These are phyloP conservation scores for Candida parachauliodes DNA, from an alignment of 805 yeast species.

Conservation along the genomic window DNA sequence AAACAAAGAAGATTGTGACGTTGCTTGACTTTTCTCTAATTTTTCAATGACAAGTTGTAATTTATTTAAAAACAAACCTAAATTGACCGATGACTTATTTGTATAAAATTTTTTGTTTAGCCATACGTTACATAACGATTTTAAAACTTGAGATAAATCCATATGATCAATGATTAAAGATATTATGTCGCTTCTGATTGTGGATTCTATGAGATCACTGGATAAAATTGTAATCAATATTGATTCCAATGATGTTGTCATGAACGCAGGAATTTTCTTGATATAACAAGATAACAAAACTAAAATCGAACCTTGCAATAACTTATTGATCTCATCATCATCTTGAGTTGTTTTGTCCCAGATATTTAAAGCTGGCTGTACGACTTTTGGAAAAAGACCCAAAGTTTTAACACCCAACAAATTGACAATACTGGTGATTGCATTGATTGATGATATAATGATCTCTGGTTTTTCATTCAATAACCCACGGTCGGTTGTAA, in stretches of 20 bases:
- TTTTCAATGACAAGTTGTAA: slow-evolving; percentile 64
- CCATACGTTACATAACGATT: slow-evolving; percentile 66
- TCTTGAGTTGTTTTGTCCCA: slow-evolving; percentile 42
- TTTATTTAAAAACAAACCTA: slow-evolving; percentile 68
- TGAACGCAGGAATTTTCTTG: slow-evolving; percentile 81
- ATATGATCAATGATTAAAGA: slow-evolving; percentile 61
- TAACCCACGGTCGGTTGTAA: slow-evolving; percentile 52
- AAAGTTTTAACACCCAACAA: slow-evolving; percentile 82
- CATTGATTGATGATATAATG: slow-evolving; percentile 68
- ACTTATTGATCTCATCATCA: slow-evolving; percentile 24
- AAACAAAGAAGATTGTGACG: slow-evolving; percentile 64
- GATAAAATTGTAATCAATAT: slow-evolving; percentile 56
- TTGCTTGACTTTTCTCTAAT: slow-evolving; percentile 71
- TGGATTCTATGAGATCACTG: slow-evolving; percentile 55
- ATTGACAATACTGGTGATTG: slow-evolving; percentile 65
- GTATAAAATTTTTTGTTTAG: slow-evolving; percentile 29
- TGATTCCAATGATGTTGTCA: slow-evolving; percentile 63
- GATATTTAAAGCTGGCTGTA: slow-evolving; percentile 67
- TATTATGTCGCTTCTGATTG: slow-evolving; percentile 59
- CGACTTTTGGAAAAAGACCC: slow-evolving; percentile 79
- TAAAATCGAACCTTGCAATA: slow-evolving; percentile 67
- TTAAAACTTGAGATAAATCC: slow-evolving; percentile 61
- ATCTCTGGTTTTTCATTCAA: slow-evolving; percentile 56
- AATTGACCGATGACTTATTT: slow-evolving; percentile 31
- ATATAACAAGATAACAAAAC: slow-evolving; percentile 71